Evolutionary conservation across 2,329 filamentous ascomycete genomes (phyloP).

Genomic region (Sclerotinia spermophila): DNA sequence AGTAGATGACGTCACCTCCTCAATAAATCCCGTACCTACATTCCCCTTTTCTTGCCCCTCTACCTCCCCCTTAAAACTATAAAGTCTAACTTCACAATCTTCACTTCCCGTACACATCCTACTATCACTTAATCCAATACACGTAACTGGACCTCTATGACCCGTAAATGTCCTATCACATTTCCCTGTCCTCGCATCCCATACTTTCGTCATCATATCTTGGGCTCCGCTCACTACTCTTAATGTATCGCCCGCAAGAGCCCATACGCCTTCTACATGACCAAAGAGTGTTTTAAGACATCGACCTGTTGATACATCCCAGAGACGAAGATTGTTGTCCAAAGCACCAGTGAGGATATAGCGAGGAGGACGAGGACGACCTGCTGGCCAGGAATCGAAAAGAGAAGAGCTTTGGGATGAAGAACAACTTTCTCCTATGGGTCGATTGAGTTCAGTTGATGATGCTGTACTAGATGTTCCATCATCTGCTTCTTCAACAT

Average conservation of each 20-base stretch:
- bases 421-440: constrained; percentile 10
- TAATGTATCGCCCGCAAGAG: constrained; percentile 81
- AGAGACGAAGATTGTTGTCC: constrained; percentile 86
- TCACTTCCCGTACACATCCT: constrained; percentile 89
- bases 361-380: constrained; percentile 70
- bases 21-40: neutral
- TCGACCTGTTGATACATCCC: constrained; percentile 78
- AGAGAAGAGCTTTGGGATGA: constrained; percentile 24
- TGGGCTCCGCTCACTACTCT: constrained; percentile 86
- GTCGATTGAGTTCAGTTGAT: constrained; percentile 5
- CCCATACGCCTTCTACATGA: constrained; percentile 95
- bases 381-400: constrained; percentile 54
- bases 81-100: constrained; percentile 85
- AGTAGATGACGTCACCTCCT: neutral
- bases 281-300: constrained; percentile 94
- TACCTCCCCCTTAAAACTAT: constrained; percentile 55
- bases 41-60: constrained; percentile 2
- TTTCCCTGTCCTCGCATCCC: constrained; percentile 87
- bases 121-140: constrained; percentile 85
- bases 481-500: constrained; percentile 54
- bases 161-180: constrained; percentile 91
- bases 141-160: constrained; percentile 87
- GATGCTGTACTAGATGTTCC: constrained; percentile 38
- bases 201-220: constrained; percentile 92
- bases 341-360: constrained; percentile 94